phyloP scores from a whole-genome alignment of 1,284 basidiomycete species.

The Moesziomyces globuligerus region DNA sequence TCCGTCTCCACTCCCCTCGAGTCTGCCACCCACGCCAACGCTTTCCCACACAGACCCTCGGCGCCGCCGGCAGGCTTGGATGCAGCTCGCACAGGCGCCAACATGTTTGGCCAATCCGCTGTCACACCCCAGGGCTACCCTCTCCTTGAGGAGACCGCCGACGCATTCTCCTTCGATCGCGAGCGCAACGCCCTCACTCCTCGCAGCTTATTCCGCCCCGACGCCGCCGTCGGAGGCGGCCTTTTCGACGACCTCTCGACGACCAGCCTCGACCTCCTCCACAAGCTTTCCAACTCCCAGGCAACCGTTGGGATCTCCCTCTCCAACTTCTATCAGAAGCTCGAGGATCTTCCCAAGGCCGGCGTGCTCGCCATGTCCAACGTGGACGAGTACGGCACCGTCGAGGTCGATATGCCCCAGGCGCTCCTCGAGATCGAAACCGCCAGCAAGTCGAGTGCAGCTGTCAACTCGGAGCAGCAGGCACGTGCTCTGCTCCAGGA shows the following conservation, averaged over 20 bases:
- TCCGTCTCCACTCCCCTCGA: conserved; percentile 23
- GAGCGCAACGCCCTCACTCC: conserved; percentile 31
- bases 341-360: conserved; percentile 59
- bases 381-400: conserved; percentile 29
- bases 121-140: conserved; percentile 8
- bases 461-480: conserved; percentile 52
- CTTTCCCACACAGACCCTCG: neutral
- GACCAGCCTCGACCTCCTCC: conserved; percentile 55
- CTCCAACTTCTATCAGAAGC: conserved; percentile 50
- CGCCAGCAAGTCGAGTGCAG: conserved; percentile 40
- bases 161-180: conserved; percentile 35
- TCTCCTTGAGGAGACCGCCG: conserved; percentile 12
- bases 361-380: conserved; percentile 31
- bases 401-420: conserved; percentile 40
- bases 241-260: conserved; percentile 49
- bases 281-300: conserved; percentile 43
- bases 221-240: conserved; percentile 21
- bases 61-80: conserved; percentile 9
- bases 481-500: conserved; percentile 42
- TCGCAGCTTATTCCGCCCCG: conserved; percentile 32
- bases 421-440: conserved; percentile 37
- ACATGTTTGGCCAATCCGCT: conserved; percentile 9
- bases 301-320: conserved; percentile 24
- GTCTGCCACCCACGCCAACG: neutral
- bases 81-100: conserved; percentile 3